phyloP scores from a whole-genome alignment of 257 asterid genomes.

The Gentiana macrophylla region DNA sequence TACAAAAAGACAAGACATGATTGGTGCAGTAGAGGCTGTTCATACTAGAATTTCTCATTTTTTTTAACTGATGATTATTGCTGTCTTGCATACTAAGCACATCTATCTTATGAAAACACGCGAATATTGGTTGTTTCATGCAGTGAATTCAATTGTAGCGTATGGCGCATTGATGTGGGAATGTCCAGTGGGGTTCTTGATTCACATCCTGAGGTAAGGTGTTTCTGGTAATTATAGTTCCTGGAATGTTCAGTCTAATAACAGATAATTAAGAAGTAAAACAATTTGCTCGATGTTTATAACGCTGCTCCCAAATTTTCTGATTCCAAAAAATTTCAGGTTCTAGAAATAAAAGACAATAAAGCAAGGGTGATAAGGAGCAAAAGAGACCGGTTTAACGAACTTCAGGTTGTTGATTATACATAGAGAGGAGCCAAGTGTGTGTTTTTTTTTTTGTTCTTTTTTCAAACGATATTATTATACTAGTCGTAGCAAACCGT shows the following conservation, averaged over 20 bases:
- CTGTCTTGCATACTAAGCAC: background rate
- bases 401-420: constrained; percentile 55
- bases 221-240: background rate
- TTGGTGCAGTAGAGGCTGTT: background rate
- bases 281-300: too few relatives aligned
- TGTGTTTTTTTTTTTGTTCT: too few relatives aligned
- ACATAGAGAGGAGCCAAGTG: constrained; percentile 23
- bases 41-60: background rate
- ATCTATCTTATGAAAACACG: constrained; percentile 7
- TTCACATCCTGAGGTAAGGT: constrained; percentile 81
- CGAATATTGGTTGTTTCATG: constrained; percentile 12
- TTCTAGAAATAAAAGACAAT: constrained; percentile 72
- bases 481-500: too few relatives aligned
- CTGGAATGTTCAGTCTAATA: too few relatives aligned
- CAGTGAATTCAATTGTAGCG: constrained; percentile 65
- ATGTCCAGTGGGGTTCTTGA: constrained; percentile 97
- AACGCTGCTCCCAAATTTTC: too few relatives aligned
- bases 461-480: too few relatives aligned
- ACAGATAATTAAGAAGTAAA: too few relatives aligned
- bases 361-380: constrained; percentile 60
- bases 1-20: too few relatives aligned
- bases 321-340: constrained; percentile 23
- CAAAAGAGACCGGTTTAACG: constrained; percentile 39
- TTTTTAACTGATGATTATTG: background rate
- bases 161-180: constrained; percentile 94